phyloP scores from a whole-genome alignment of 306 rosid species.

The Rosa lucieae region DNA sequence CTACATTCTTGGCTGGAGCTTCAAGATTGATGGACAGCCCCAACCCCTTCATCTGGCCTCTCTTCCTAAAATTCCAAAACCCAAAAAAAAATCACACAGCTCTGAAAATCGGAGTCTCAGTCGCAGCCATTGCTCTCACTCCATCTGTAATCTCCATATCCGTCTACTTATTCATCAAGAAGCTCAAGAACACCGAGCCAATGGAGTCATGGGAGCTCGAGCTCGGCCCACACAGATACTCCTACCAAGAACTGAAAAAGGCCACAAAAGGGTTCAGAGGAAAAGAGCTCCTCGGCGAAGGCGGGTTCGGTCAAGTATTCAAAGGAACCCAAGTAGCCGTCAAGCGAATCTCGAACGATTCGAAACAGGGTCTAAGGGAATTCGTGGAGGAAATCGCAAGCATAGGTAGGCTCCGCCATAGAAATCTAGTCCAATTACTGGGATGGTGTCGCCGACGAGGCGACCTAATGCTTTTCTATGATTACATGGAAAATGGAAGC shows the following conservation, averaged over 20 bases:
- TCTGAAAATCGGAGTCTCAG: slow-evolving; percentile 40
- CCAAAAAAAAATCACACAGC: slow-evolving; percentile 50
- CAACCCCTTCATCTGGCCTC: slow-evolving; percentile 52
- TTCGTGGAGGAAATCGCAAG: slow-evolving; percentile 78
- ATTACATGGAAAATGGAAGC: slow-evolving; percentile 84
- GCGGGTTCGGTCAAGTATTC: slow-evolving; percentile 80
- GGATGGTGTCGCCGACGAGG: slow-evolving; percentile 85
- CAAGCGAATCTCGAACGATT: slow-evolving; percentile 73
- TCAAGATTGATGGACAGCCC: slow-evolving; percentile 60
- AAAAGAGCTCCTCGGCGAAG: slow-evolving; percentile 66
- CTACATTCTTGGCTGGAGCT: slow-evolving; percentile 84
- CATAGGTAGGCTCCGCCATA: slow-evolving; percentile 78
- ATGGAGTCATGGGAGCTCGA: slow-evolving; percentile 77
- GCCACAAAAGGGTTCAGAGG: slow-evolving; percentile 52
- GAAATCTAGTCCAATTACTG: slow-evolving; percentile 66
- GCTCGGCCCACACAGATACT: no score
- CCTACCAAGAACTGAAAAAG: no score
- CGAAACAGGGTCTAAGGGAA: slow-evolving; percentile 77
- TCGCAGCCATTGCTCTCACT: slow-evolving; percentile 26
- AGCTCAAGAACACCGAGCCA: slow-evolving; percentile 60
- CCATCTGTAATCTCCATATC: slow-evolving; percentile 31
- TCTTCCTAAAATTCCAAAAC: slow-evolving; percentile 61
- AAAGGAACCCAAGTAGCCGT: slow-evolving; percentile 81
- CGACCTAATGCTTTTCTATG: slow-evolving; percentile 72
- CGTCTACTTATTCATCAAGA: slow-evolving; percentile 45